Evolutionary conservation across 192 early-diverging fungal genomes (phyloP), one percentile per base, ranked within the genome.

Genomic region (Backusella parvicylindrica): DNA sequence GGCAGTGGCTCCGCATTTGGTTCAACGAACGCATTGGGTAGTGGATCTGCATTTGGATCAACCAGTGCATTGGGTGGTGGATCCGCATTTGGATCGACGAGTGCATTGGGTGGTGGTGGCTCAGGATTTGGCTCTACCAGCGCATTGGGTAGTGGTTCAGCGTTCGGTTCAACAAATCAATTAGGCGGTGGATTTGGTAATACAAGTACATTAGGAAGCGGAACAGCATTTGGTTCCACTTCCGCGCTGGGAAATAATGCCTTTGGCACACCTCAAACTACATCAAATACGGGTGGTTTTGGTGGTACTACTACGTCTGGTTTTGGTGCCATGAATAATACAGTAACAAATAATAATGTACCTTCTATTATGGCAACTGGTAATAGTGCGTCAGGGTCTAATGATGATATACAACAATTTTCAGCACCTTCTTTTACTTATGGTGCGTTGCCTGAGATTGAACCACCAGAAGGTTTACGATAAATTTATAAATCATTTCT

Each of bases 381-480:
- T 16, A 23, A 13, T 31, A 18, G 8, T 18, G 9, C 47, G 2
- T 18, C 47, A 15, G 72, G 0, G 0, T 15, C 30, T 12, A 23
- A 13, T 11, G 23, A 36, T 47, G 66, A 41, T 6, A 37, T 41
- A 32, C n/a, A 72, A 18, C 83, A 83, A 16, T 86, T 77, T 32
- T 35, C 68, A 3, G 83, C 83, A 8, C 76, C 73, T 23, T 30
- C 37, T 0, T 86, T 86, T 47, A 75, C 75, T 36, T 65, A 83
- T 23, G 70, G 75, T 53, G 33, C 75, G 15, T 75, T 86, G 28
- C 85, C 85, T 12, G 85, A 86, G 36, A 64, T 77, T 9, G 83
- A 84, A 23, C 85, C 85, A 21, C 85, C 85, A 1, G 43, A 26
- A 60, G 53, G 53, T 3, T 60, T 60, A 60, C 21, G 31, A 18